Conservation (phyloP, 345 rosid species). For the Kandelia obovata region DNA sequence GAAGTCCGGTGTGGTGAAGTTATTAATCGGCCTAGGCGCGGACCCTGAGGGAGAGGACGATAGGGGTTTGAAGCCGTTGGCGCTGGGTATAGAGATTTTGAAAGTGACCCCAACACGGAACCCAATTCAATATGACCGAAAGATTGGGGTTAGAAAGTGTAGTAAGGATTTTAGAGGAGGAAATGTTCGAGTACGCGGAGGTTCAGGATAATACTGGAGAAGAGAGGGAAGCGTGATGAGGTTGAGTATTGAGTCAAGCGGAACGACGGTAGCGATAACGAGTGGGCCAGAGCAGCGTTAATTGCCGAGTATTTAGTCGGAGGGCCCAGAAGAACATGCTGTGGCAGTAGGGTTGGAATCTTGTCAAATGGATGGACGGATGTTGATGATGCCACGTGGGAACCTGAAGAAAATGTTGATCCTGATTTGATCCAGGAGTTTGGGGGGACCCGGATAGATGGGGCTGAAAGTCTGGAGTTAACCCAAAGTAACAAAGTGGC, state of each 20-base stretch:
- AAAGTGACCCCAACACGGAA: conserved; percentile 77
- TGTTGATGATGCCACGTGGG: conserved; percentile 78
- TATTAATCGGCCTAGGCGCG: conserved; percentile 59
- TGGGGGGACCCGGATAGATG: conserved; percentile 21
- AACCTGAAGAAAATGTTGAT: conserved; percentile 80
- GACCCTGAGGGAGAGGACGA: conserved; percentile 38
- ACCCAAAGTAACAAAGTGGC: background rate
- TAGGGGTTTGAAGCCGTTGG: conserved; percentile 60
- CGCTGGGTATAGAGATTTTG: conserved; percentile 59
- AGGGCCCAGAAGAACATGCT: conserved; percentile 69
- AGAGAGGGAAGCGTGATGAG: conserved; percentile 62
- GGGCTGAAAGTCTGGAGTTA: background rate
- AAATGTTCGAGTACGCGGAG: conserved; percentile 71
- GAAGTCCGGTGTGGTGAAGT: conserved; percentile 54
- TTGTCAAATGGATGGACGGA: conserved; percentile 68
- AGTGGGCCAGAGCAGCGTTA: conserved; percentile 59
- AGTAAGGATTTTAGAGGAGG: conserved; percentile 42
- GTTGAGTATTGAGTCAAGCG: conserved; percentile 70
- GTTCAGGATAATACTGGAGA: conserved; percentile 68
- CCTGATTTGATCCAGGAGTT: conserved; percentile 52
- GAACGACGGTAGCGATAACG: conserved; percentile 75
- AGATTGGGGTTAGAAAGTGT: conserved; percentile 78
- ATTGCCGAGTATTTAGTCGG: conserved; percentile 67
- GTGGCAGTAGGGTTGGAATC: conserved; percentile 73
- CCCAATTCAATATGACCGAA: conserved; percentile 62